These are phyloP conservation scores for Lasiosphaeria ovina DNA, from an alignment of 495 filamentous ascomycete genomes.

Conservation along the genomic window DNA sequence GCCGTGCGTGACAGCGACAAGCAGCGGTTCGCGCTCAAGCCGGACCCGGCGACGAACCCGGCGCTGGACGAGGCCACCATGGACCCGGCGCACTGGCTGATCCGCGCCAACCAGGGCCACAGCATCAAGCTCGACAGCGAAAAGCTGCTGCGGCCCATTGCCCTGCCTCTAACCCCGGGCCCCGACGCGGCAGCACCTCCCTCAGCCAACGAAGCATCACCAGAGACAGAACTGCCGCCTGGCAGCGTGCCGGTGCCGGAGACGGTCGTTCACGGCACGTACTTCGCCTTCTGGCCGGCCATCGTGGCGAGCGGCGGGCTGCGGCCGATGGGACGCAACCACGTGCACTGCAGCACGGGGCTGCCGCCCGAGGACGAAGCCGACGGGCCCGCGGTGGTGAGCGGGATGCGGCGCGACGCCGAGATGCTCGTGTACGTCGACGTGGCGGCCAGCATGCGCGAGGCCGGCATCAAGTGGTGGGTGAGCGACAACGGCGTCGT, in stretches of 20 bases:
- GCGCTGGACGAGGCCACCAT: constrained; percentile 34
- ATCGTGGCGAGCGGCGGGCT: constrained; percentile 75
- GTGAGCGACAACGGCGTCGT: constrained; percentile 80
- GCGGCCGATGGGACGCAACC: constrained; percentile 74
- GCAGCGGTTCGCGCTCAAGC: constrained; percentile 74
- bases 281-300: constrained; percentile 66
- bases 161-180: constrained; percentile 20
- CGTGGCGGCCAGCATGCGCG: constrained; percentile 59
- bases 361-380: constrained; percentile 45
- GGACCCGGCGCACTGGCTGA: constrained; percentile 69
- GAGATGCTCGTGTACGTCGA: constrained; percentile 81
- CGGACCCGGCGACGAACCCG: constrained; percentile 34
- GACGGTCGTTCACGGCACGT: constrained; percentile 82
- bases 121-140: constrained; percentile 66
- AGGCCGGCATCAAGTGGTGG: constrained; percentile 75
- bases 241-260: constrained; percentile 47
- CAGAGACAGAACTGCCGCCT: constrained; percentile 25
- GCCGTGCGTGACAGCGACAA: constrained; percentile 79
- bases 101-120: constrained; percentile 95
- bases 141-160: constrained; percentile 66
- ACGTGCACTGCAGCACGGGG: constrained; percentile 82
- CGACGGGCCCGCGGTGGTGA: constrained; percentile 55
- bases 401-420: constrained; percentile 79
- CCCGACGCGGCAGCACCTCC: too few relatives aligned
- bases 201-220: constrained; percentile 22